Base-by-base conservation (phyloP, 495 filamentous ascomycete genomes). In the Lasiosphaeriaceae sp. region DNA sequence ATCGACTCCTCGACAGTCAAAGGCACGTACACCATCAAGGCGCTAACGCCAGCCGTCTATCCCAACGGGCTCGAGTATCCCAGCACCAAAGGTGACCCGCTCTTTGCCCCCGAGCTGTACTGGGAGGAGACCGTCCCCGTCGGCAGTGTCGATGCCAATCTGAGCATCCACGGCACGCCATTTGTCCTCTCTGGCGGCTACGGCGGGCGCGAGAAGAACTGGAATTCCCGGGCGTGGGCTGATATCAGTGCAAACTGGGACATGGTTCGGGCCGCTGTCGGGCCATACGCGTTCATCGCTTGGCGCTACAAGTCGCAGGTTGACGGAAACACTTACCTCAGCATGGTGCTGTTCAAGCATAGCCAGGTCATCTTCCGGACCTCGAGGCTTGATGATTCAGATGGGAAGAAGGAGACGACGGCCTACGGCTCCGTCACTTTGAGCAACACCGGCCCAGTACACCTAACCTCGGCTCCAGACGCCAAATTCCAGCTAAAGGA, bases 241-340 rank as follows among this genome's bases (percentile, higher is more conserved):
- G 50, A 53, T n/a, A 41, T 41, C 3, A 53, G 50, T n/a, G 19
- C 50, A 24, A 9, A 23, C 31, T 53, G 50, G 50, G 50, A 53
- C 50, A 53, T 53, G 50, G 21, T 53, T 5, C 31, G 50, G 19
- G 50, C 34, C 6, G 35, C 31, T 19, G 35, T 44, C 19, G 50
- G 50, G 4, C 50, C 50, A 20, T 53, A 43, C 37, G 23, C 34
- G 23, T 24, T 53, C 31, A 22, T 53, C 31, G 35, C 19, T 14
- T 53, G 50, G 50, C n/a, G 16, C 23, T 44, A 39, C 50, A n/a
- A 19, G 17, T 53, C 50, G 50, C n/a, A 53, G 50, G 23, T 53
- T 43, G 50, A 44, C 34, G 7, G 17, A 19, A 35, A 52, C 12
- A 52, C 50, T n/a, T 44, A 53, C 9, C 39, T 53, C 35, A 53